Conservation (phyloP, 83 land plant genomes). For the Picea engelmannii region DNA sequence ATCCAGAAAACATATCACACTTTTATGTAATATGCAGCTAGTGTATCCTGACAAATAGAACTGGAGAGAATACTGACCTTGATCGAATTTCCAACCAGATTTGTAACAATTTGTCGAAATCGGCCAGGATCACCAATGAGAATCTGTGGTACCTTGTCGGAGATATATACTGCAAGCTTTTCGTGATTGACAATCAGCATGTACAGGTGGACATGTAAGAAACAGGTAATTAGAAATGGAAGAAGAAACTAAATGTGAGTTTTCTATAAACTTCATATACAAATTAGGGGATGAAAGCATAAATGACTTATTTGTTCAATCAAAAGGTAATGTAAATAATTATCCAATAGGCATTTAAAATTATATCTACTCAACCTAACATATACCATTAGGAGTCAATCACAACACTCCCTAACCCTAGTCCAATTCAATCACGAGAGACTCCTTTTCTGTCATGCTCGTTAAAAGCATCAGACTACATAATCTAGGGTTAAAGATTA, state of each 20-base stretch:
- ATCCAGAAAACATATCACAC: background rate
- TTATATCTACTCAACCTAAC: no score
- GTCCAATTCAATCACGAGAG: no score
- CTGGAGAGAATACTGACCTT: conserved; percentile 51
- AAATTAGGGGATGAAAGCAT: background rate
- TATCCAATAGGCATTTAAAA: background rate
- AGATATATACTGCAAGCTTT: conserved; percentile 88
- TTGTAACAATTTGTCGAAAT: conserved; percentile 87
- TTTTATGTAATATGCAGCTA: background rate
- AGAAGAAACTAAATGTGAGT: background rate
- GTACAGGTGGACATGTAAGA: background rate
- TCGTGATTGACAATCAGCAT: background rate
- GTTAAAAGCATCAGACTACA: no score
- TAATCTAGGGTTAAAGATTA: no score
- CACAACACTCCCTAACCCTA: no score
- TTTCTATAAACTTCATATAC: background rate
- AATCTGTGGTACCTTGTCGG: conserved; percentile 75
- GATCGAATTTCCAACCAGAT: conserved; percentile 89
- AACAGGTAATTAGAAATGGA: background rate
- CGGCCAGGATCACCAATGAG: conserved; percentile 92
- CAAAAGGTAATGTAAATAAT: background rate
- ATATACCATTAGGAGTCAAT: no score
- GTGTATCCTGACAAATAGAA: no score
- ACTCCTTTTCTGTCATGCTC: no score
- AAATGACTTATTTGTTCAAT: background rate